Percentiles rank a stretch among this genome's conserved stretches.
Evolutionary conservation across 2,329 filamentous ascomycete genomes (phyloP).

Genomic region (Fusarium musae): DNA sequence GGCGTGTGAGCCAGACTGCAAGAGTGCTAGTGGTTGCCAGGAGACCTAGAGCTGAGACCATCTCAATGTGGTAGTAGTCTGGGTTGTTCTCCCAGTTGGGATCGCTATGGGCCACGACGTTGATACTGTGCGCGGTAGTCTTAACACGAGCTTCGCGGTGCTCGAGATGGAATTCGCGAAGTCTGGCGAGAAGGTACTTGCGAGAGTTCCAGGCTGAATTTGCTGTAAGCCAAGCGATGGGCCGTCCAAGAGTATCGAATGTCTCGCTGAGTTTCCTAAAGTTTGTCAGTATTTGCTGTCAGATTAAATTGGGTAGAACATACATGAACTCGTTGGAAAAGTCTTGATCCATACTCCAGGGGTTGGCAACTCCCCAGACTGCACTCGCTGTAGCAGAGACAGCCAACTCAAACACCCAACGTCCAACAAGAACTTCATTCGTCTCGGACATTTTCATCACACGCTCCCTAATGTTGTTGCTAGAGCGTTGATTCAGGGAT

Average conservation of each 20-base stretch:
- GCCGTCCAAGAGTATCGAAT: constrained; percentile 46
- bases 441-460: constrained; percentile 32
- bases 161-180: constrained; percentile 42
- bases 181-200: constrained; percentile 38
- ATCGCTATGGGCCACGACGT: constrained; percentile 46
- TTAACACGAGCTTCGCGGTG: constrained; percentile 40
- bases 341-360: constrained; percentile 46
- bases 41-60: constrained; percentile 48
- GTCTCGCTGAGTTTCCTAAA: constrained; percentile 45
- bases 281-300: neutral
- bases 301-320: neutral
- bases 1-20: constrained; percentile 46
- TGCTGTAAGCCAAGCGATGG: constrained; percentile 43
- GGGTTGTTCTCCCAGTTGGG: constrained; percentile 46
- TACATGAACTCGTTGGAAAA: constrained; percentile 48
- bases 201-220: constrained; percentile 43
- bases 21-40: constrained; percentile 48
- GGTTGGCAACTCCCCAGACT: constrained; percentile 47
- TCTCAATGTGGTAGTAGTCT: constrained; percentile 49
- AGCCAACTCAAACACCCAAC: constrained; percentile 46
- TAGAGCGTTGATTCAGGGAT: constrained; percentile 38
- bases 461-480: constrained; percentile 33
- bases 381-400: constrained; percentile 48
- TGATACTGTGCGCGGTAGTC: constrained; percentile 46
- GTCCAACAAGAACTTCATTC: constrained; percentile 39